Conservation (phyloP, 2,329 filamentous ascomycete genomes). For the Ceratocystis alfenasii region DNA sequence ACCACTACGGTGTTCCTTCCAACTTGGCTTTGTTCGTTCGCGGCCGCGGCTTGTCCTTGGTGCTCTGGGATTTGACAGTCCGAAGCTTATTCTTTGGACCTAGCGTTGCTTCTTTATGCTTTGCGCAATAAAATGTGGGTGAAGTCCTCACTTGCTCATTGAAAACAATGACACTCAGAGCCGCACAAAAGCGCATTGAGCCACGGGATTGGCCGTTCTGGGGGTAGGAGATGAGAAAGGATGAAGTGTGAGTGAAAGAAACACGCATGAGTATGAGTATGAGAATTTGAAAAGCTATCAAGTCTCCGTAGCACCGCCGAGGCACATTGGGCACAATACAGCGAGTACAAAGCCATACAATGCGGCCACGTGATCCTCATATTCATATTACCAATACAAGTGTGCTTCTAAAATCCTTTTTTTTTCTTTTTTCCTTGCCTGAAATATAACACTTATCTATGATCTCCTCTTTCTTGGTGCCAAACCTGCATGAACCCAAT, state of each 20-base stretch:
- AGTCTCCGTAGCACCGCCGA: constrained; percentile 10
- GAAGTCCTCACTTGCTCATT: background rate
- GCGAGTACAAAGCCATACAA: background rate
- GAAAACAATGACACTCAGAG: background rate
- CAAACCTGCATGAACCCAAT: constrained; percentile 8
- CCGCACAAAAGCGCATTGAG: constrained; percentile 7
- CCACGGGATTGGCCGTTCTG: constrained; percentile 7
- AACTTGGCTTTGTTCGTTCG: background rate
- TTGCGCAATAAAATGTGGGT: background rate
- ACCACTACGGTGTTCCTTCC: constrained; percentile 8
- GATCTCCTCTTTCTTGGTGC: constrained; percentile 1
- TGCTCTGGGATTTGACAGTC: background rate
- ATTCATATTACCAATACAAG: background rate
- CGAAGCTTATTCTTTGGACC: background rate
- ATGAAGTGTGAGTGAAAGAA: background rate
- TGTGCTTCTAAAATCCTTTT: background rate
- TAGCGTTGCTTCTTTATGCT: background rate
- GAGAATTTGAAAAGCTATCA: background rate
- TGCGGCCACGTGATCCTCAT: background rate
- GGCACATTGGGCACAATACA: background rate
- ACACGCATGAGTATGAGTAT: background rate
- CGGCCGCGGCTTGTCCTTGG: background rate
- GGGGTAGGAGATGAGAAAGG: background rate
- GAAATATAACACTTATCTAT: background rate
- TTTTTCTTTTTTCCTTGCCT: background rate